phyloP scores from a whole-genome alignment of 1,139 yeast genomes.

The Casaregolazyma lundiana region DNA sequence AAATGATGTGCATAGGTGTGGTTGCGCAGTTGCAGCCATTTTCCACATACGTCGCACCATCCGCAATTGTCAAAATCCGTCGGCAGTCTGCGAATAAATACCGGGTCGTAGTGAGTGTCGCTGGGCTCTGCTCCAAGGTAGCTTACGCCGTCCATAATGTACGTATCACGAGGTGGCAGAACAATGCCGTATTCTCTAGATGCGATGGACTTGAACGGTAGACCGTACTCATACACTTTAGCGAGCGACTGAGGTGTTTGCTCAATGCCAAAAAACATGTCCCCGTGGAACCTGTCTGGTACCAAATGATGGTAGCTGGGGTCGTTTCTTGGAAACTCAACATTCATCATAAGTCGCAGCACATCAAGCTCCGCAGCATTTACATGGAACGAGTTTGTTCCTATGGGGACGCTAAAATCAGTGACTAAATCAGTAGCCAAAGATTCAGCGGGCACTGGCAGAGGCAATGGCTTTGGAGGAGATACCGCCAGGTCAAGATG shows the following conservation, averaged over 20 bases:
- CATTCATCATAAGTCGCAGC: not conserved
- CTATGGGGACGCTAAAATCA: not conserved
- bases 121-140: conserved; percentile 22
- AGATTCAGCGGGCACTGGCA: too few relatives aligned
- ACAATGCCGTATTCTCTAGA: conserved; percentile 12
- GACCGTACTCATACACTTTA: conserved; percentile 16
- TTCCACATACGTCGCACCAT: conserved; percentile 22
- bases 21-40: conserved; percentile 21
- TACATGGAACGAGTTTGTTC: not conserved
- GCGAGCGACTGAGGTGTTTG: conserved; percentile 9
- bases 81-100: conserved; percentile 19
- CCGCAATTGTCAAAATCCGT: conserved; percentile 21
- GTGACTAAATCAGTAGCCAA: too few relatives aligned
- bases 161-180: conserved; percentile 15
- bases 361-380: not conserved
- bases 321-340: not conserved
- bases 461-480: too few relatives aligned
- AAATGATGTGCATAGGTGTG: conserved; percentile 23
- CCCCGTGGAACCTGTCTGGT: too few relatives aligned
- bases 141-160: conserved; percentile 17
- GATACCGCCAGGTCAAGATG: not conserved
- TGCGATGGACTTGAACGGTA: conserved; percentile 18
- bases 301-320: not conserved
- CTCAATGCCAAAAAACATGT: not conserved
- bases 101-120: conserved; percentile 20